Percentiles rank a stretch among this genome's conserved stretches.
Conservation (phyloP, 2,329 filamentous ascomycete species). For the Herpotrichia juniperi region DNA sequence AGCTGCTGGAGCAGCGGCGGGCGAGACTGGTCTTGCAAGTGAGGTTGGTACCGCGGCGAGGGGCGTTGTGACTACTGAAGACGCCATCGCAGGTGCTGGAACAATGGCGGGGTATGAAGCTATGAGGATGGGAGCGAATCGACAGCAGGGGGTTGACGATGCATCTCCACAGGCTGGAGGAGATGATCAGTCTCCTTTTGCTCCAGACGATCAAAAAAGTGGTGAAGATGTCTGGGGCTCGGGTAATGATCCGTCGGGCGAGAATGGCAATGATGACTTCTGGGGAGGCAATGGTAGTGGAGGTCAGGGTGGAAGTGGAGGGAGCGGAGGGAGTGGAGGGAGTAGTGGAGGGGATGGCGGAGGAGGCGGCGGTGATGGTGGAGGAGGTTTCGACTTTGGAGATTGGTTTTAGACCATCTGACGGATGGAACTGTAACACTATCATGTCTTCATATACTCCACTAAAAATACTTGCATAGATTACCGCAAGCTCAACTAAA, state of each 20-base stretch:
- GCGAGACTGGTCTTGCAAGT: constrained; percentile 49
- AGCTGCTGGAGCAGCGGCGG: constrained; percentile 49
- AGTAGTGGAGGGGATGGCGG: constrained; percentile 21
- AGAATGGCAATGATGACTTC: constrained; percentile 31
- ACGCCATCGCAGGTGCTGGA: constrained; percentile 59
- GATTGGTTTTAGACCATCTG: neutral
- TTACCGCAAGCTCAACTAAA: neutral
- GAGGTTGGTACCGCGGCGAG: constrained; percentile 57
- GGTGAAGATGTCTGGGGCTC: constrained; percentile 38
- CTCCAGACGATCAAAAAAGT: constrained; percentile 24
- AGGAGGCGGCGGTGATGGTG: constrained; percentile 19
- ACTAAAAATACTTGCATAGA: neutral
- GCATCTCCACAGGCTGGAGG: no score
- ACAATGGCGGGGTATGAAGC: constrained; percentile 69
- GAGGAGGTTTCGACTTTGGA: constrained; percentile 3
- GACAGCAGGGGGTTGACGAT: no score
- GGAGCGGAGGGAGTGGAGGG: constrained; percentile 30
- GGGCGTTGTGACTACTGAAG: constrained; percentile 48
- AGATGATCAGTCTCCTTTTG: constrained; percentile 28
- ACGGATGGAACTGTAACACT: neutral
- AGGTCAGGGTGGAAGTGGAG: constrained; percentile 36
- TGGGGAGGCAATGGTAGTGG: constrained; percentile 30
- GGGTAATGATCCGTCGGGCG: constrained; percentile 30
- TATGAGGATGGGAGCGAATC: constrained; percentile 57
- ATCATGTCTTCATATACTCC: neutral